Conservation (phyloP, 2,329 filamentous ascomycete species). For the Macroventuria anomochaeta region DNA sequence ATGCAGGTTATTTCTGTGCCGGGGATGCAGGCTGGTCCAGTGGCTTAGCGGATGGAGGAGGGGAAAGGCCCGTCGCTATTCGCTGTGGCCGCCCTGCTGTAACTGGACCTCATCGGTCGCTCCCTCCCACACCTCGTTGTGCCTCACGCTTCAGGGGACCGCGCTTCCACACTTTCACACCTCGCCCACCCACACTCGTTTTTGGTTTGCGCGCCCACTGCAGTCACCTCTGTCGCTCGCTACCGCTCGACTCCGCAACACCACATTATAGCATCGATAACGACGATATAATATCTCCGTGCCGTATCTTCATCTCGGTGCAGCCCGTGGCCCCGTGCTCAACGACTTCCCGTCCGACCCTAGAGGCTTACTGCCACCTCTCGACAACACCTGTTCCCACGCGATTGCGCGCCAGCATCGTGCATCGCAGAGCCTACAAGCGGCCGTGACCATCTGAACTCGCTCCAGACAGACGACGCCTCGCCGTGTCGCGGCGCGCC, state of each 20-base stretch:
- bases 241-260: slow-evolving; percentile 3
- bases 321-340: slow-evolving; percentile 22
- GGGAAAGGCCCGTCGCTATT: slow-evolving; percentile 11
- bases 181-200: slow-evolving; percentile 16
- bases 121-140: slow-evolving; percentile 11
- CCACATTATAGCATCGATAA: slow-evolving; percentile 9
- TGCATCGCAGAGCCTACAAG: slow-evolving; percentile 3
- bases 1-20: slow-evolving; percentile 38
- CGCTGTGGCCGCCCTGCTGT: slow-evolving; percentile 11
- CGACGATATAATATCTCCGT: slow-evolving; percentile 16
- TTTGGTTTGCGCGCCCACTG: slow-evolving; percentile 9
- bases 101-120: slow-evolving; percentile 16
- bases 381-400: slow-evolving; percentile 17
- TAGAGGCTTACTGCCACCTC: slow-evolving; percentile 2
- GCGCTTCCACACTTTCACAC: slow-evolving; percentile 1
- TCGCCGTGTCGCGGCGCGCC: slow-evolving; percentile 34
- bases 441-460: slow-evolving; percentile 16
- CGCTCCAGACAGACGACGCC: slow-evolving; percentile 13
- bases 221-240: slow-evolving; percentile 3
- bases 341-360: slow-evolving; percentile 16
- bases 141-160: slow-evolving; percentile 14
- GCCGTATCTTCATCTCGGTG: slow-evolving; percentile 18
- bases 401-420: slow-evolving; percentile 14
- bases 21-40: slow-evolving; percentile 23
- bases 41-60: slow-evolving; percentile 27